phyloP scores from a whole-genome alignment of 768 basidiomycete genomes.

The Lentinus tigrinus region DNA sequence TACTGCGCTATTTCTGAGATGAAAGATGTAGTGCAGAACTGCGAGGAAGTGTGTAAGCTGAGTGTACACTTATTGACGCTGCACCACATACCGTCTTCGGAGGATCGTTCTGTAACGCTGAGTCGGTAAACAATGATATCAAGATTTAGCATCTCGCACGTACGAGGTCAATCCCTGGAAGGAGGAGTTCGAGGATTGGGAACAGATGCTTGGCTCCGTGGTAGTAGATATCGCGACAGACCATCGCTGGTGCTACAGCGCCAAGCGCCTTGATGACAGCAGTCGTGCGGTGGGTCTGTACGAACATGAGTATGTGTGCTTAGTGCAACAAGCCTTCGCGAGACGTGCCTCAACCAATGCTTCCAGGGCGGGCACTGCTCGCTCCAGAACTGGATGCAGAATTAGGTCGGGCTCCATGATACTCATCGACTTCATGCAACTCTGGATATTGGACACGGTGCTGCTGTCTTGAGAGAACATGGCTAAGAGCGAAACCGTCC shows the following conservation, averaged over 20 bases:
- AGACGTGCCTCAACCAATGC: conserved; percentile 73
- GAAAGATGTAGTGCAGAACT: conserved; percentile 76
- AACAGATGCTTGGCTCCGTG: conserved; percentile 80
- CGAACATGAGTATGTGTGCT: neutral
- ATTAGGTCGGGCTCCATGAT: conserved; percentile 86
- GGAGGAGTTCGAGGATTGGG: conserved; percentile 74
- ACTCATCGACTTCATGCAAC: conserved; percentile 79
- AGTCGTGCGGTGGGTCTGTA: conserved; percentile 78
- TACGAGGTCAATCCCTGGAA: conserved; percentile 87
- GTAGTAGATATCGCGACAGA: conserved; percentile 78
- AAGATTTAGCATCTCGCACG: conserved; percentile 21
- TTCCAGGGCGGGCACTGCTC: conserved; percentile 85
- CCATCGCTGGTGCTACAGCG: conserved; percentile 75
- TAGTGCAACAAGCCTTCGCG: neutral
- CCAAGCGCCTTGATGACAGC: conserved; percentile 85
- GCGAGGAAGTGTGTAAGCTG: conserved; percentile 10
- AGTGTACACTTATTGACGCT: neutral
- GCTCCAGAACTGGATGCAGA: conserved; percentile 75
- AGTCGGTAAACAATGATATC: neutral
- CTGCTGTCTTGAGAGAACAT: conserved; percentile 85
- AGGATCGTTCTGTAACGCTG: conserved; percentile 61
- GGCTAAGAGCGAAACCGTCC: conserved; percentile 81
- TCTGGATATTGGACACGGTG: conserved; percentile 74
- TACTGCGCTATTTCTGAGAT: conserved; percentile 73
- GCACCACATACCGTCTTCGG: conserved; percentile 59